Conservation (phyloP, 148 eudicot genomes). For the Camellia japonica region DNA sequence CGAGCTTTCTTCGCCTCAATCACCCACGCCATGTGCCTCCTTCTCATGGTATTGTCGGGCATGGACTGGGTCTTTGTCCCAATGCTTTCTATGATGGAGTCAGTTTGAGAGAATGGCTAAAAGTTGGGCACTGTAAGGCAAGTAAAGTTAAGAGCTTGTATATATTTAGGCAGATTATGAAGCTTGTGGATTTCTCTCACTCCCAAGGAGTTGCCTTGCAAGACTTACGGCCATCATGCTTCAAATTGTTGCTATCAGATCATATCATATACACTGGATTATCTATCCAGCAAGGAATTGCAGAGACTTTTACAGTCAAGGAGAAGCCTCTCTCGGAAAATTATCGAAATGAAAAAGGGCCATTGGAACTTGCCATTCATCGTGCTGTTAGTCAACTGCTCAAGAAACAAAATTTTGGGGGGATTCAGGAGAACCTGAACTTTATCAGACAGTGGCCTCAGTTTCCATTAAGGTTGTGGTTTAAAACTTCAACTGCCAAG, state of each 20-base stretch:
- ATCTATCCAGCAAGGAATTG: constrained; percentile 28
- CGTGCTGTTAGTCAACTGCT: constrained; percentile 24
- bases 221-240: constrained; percentile 72
- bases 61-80: not conserved
- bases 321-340: constrained; percentile 27
- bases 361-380: constrained; percentile 32
- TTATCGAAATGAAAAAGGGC: constrained; percentile 42
- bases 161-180: constrained; percentile 62
- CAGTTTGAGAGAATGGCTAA: constrained; percentile 76
- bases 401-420: constrained; percentile 55
- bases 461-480: constrained; percentile 26
- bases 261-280: constrained; percentile 58
- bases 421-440: constrained; percentile 17
- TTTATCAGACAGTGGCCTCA: too few relatives aligned
- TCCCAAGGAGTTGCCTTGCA: constrained; percentile 54
- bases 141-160: constrained; percentile 45
- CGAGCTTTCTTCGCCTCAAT: not conserved
- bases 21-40: not conserved
- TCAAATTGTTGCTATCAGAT: constrained; percentile 52
- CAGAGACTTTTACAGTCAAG: constrained; percentile 22
- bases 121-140: constrained; percentile 32
- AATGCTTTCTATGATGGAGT: constrained; percentile 12
- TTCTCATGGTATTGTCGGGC: constrained; percentile 14
- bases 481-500: constrained; percentile 22
- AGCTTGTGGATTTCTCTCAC: constrained; percentile 59